Base-by-base conservation (phyloP, 2,329 filamentous ascomycete genomes). In the Venturia effusa region DNA sequence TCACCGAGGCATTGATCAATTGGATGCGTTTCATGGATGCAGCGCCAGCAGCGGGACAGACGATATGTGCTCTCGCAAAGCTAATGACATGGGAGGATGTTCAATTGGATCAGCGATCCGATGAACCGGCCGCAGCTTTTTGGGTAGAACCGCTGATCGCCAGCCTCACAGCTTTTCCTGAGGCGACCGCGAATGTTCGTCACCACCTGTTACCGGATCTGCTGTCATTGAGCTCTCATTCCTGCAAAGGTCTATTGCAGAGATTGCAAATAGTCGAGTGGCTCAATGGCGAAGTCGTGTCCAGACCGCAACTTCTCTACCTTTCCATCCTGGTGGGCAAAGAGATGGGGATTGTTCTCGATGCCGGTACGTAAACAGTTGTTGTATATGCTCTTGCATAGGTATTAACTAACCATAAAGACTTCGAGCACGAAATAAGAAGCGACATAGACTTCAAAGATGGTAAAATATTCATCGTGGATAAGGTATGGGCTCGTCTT, bases 401-500 rank as follows among this genome's bases (percentile, higher is more conserved):
- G 22, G 22, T 11, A 11, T 24, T 10, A 3, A 24, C 45, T 51
- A 22, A 51, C 27, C 3, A 51, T 24, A 4, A 15, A 51, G 22
- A 4, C 17, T 13, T 11, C 6, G 45, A 27, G 6, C 7, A 27
- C 24, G 24, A 51, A 51, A 4, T 15, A 27, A 27, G 15, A 24
- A 24, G 13, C 45, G 45, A 24, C 15, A 11, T 51, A 61, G 41
- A 19, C 62, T 68, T 22, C 68, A 30, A 68, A 19, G 65, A 68
- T 39, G 68, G 70, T 57, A 64, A 67, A 80, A 84, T 74, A 79
- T 79, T 51, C 84, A 84, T 69, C 78, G 84, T 69, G 79, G 85
- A 78, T 37, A 66, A 66, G 17, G 67, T 74, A 1, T 74, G 79
- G 22, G 71, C 70, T n/a, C 64, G 65, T 3, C 74, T 79, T 66